A percentile compares a stretch with the other conserved stretches of the same genome.
phyloP scores from a whole-genome alignment of 305 asterid species.

The Fraxinus platypoda region DNA sequence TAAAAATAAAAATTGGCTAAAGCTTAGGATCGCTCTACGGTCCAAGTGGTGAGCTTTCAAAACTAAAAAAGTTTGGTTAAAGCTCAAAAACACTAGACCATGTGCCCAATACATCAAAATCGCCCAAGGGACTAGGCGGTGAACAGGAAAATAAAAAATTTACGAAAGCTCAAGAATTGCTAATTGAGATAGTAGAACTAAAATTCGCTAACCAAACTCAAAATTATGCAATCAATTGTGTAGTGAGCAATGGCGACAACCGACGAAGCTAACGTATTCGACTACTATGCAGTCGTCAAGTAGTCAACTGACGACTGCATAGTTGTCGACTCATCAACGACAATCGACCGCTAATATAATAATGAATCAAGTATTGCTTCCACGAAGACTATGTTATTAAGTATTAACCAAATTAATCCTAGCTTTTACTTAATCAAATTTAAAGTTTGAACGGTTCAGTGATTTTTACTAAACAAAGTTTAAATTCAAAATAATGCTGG shows the following conservation, averaged over 20 bases:
- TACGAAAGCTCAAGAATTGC: neutral
- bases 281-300: neutral
- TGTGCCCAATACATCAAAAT: neutral
- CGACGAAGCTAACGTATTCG: neutral
- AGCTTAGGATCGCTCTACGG: neutral
- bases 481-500: neutral
- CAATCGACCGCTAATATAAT: neutral
- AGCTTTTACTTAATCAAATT: neutral
- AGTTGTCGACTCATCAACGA: no score
- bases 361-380: neutral
- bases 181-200: neutral
- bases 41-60: neutral
- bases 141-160: neutral
- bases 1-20: neutral
- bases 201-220: neutral
- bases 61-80: no score
- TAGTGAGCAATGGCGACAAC: neutral
- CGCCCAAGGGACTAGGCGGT: neutral
- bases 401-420: neutral
- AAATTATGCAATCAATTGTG: no score
- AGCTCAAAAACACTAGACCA: no score
- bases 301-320: neutral
- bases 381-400: neutral
- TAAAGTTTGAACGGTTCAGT: neutral
- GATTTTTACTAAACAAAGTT: neutral